Base-by-base conservation (phyloP, 306 rosid genomes). In the Herpetospermum pedunculosum region DNA sequence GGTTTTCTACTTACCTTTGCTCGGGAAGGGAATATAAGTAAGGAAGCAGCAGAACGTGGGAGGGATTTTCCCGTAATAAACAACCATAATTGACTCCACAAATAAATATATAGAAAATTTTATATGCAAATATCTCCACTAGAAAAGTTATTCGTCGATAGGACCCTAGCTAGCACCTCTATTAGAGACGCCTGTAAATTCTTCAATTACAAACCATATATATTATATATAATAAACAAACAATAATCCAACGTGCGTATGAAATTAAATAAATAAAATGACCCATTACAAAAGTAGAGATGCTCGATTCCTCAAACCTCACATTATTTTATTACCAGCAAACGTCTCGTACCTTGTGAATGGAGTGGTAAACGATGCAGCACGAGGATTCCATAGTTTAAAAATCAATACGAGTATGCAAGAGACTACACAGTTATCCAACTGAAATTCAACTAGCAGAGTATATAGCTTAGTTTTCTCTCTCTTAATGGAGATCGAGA, bases 241-340 rank as follows among this genome's bases (percentile, higher is more conserved):
- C 11, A 71, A 48, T 71, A 68, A 26, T 15, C 35, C 75, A 71
- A 16, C 73, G 49, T 68, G 73, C 43, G 38, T 43, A 25, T 25
- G 73, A 43, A 71, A 12, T 48, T 48, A 47, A 67, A 71, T 32
- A 48, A 40, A 21, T n/a, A 48, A 43, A 48, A 48, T 4, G 6
- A n/a, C 26, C 74, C 74, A 43, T 70, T 29, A 47, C n/a, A 28
- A 71, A 71, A 71, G 59, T 71, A 32, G 60, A 71, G 75, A 71
- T 71, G 75, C 75, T 71, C 28, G 43, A 71, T 71, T 47, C 59
- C 53, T 10, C 32, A 68, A 43, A 28, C 54, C 3, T 43, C 73
- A 26, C 48, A 68, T 25, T 68, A 68, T 68, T 68, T 68, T 68
- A 68, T 68, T 23, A 68, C 54, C 38, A 43, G 73, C 35, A 43